Evolutionary conservation across 2,329 filamentous ascomycete species (phyloP).

Genomic region (Knufia fluminis): DNA sequence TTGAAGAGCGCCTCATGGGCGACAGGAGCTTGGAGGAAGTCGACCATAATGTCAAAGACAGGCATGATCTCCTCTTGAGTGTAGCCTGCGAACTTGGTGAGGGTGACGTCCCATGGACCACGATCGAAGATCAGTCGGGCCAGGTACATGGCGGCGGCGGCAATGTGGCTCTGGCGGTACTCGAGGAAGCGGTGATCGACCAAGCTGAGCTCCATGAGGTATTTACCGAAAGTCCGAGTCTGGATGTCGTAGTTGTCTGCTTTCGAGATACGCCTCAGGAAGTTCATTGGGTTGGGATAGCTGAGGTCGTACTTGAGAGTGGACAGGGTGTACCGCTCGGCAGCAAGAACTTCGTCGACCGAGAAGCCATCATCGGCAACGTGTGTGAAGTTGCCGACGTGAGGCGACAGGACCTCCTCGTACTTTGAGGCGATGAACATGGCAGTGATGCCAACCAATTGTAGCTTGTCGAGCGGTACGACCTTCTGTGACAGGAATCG

Average conservation of each 20-base stretch:
- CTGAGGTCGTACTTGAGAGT: conserved; percentile 94
- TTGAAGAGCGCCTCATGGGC: conserved; percentile 97
- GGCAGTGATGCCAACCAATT: conserved; percentile 92
- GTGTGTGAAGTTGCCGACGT: conserved; percentile 93
- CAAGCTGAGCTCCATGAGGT: conserved; percentile 92
- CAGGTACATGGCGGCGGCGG: conserved; percentile 90
- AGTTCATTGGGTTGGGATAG: conserved; percentile 99
- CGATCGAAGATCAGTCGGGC: conserved; percentile 82
- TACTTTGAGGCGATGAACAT: conserved; percentile 99
- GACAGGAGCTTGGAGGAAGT: conserved; percentile 85
- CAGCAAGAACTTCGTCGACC: conserved; percentile 88
- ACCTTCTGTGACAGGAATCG: conserved; percentile 93
- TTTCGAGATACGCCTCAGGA: conserved; percentile 95
- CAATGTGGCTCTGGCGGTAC: conserved; percentile 80
- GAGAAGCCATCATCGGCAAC: conserved; percentile 95
- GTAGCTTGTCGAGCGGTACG: conserved; percentile 88
- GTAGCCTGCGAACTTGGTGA: conserved; percentile 88
- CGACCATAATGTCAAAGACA: conserved; percentile 87
- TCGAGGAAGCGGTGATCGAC: conserved; percentile 89
- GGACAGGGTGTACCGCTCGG: conserved; percentile 87
- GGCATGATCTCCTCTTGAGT: conserved; percentile 86
- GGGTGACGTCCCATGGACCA: conserved; percentile 82
- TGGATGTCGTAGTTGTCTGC: conserved; percentile 99
- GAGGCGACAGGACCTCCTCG: conserved; percentile 92
- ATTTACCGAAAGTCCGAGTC: conserved; percentile 93